phyloP scores from a whole-genome alignment of 2,329 filamentous ascomycete genomes.

The Biscogniauxia sp. region DNA sequence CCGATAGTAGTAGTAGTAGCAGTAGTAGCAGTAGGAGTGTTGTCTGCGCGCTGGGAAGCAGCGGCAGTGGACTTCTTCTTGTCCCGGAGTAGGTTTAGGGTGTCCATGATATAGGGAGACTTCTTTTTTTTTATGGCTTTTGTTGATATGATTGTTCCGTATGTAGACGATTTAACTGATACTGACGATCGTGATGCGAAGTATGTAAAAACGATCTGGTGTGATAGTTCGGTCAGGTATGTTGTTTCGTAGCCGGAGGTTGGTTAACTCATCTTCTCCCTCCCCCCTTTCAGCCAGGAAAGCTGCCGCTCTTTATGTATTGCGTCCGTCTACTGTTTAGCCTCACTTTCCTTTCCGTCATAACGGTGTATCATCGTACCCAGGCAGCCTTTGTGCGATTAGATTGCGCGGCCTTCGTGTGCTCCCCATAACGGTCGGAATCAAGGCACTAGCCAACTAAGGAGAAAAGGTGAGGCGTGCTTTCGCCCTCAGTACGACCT shows the following conservation, averaged over 20 bases:
- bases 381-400: background rate
- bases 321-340: background rate
- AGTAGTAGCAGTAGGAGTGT: background rate
- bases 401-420: slow-evolving; percentile 4
- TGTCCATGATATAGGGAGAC: background rate
- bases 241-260: background rate
- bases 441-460: background rate
- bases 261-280: background rate
- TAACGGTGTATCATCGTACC: background rate
- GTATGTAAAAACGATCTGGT: background rate
- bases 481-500: background rate
- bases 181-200: background rate
- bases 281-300: background rate
- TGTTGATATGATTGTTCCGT: background rate
- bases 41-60: background rate
- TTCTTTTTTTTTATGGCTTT: too few relatives aligned
- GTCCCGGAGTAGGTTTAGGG: background rate
- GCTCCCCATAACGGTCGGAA: background rate
- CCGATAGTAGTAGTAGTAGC: background rate
- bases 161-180: background rate
- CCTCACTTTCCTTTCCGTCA: background rate
- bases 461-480: background rate
- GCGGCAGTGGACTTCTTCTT: background rate
- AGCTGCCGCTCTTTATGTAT: background rate
- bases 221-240: background rate